Percentiles rank a stretch among this genome's conserved stretches.
These are phyloP conservation scores for Physaria fendleri DNA, from an alignment of 345 rosid genomes.

Conservation along the genomic window DNA sequence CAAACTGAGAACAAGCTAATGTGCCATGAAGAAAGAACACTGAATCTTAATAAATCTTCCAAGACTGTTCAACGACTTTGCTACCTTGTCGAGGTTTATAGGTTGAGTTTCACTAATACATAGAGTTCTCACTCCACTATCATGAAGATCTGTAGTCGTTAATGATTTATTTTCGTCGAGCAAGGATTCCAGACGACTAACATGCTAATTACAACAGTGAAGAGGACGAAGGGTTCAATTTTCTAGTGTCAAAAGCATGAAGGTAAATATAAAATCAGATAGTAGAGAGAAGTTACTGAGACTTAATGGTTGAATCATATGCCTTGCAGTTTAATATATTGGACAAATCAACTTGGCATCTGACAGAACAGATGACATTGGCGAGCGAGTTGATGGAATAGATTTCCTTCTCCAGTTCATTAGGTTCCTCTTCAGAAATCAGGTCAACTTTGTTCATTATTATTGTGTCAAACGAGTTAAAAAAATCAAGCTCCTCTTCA, in stretches of 20 bases:
- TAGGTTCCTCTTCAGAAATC: slow-evolving; percentile 51
- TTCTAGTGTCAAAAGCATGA: not conserved
- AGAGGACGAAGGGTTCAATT: slow-evolving; percentile 20
- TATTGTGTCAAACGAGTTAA: too few relatives aligned
- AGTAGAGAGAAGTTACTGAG: slow-evolving; percentile 1
- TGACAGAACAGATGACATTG: slow-evolving; percentile 52
- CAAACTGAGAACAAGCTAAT: slow-evolving; percentile 1
- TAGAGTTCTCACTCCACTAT: slow-evolving; percentile 64
- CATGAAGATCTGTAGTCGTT: slow-evolving; percentile 62
- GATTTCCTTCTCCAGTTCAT: slow-evolving; percentile 72
- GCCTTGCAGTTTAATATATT: slow-evolving; percentile 62
- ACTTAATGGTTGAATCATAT: slow-evolving; percentile 81
- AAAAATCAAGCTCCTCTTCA: slow-evolving; percentile 45
- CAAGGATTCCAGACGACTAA: slow-evolving; percentile 55
- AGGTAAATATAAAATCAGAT: not conserved
- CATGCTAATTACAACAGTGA: slow-evolving; percentile 50
- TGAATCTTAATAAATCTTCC: not conserved
- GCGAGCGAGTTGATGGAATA: slow-evolving; percentile 74
- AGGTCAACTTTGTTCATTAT: slow-evolving; percentile 96
- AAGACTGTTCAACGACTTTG: not conserved
- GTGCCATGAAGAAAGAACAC: not conserved
- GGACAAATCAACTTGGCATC: slow-evolving; percentile 77
- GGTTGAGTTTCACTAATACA: slow-evolving; percentile 54
- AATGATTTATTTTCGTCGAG: slow-evolving; percentile 57
- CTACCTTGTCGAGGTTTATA: slow-evolving; percentile 76